These are phyloP conservation scores for Arxiozyma slooffiae DNA, from an alignment of 1,139 yeast genomes.

Conservation along the genomic window DNA sequence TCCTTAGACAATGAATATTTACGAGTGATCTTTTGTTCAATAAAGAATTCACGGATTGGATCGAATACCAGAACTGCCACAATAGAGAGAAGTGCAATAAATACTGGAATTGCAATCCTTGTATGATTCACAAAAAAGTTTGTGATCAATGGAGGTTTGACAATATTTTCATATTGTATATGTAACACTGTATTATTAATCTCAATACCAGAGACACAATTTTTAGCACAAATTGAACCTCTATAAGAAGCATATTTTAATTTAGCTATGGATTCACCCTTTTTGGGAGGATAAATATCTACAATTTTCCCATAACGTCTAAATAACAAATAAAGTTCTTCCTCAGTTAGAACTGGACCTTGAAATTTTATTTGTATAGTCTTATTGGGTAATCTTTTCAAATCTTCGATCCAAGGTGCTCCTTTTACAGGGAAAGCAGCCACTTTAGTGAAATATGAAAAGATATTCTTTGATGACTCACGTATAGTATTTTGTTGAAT, in stretches of 20 bases:
- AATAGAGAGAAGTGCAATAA: conserved; percentile 58
- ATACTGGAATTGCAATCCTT: conserved; percentile 54
- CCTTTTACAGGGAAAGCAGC: conserved; percentile 72
- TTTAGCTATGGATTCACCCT: conserved; percentile 38
- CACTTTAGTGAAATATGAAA: conserved; percentile 35
- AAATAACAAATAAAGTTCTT: conserved; percentile 69
- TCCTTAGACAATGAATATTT: conserved; percentile 35
- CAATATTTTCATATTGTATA: conserved; percentile 55
- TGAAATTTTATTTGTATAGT: conserved; percentile 59
- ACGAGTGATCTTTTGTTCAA: conserved; percentile 62
- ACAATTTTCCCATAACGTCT: conserved; percentile 79
- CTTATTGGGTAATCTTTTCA: conserved; percentile 62
- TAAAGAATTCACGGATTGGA: conserved; percentile 78
- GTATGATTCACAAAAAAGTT: conserved; percentile 66
- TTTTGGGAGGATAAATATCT: conserved; percentile 56
- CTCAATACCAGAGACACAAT: conserved; percentile 74
- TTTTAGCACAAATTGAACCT: conserved; percentile 79
- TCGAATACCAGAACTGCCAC: conserved; percentile 81
- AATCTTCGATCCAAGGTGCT: conserved; percentile 91
- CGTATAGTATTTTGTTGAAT: conserved; percentile 42
- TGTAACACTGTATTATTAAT: conserved; percentile 58
- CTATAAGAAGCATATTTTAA: conserved; percentile 48
- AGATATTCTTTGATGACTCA: conserved; percentile 26
- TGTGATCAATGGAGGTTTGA: conserved; percentile 43
- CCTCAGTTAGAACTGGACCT: conserved; percentile 69